Percentiles rank a stretch among this genome's conserved stretches.
Evolutionary conservation across 148 eudicot species (phyloP).

Genomic region (Chenopodium suecicum): DNA sequence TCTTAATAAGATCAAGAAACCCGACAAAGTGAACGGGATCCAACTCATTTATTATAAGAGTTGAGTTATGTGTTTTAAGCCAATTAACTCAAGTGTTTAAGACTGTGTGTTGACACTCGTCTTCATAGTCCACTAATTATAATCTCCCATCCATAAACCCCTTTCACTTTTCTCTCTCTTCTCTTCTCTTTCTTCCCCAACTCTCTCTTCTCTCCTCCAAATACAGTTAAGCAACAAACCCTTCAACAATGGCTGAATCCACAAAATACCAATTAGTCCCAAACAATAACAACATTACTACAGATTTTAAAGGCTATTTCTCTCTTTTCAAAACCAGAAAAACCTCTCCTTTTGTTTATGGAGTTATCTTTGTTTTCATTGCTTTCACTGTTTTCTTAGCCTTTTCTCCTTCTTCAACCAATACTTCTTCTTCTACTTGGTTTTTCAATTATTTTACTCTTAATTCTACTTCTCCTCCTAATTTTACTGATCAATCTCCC

Average conservation of each 20-base stretch:
- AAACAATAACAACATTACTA: slow-evolving; percentile 37
- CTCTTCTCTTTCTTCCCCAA: background rate
- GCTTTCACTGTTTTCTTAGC: slow-evolving; percentile 61
- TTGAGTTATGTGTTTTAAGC: too few species aligned
- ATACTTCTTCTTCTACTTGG: slow-evolving; percentile 63
- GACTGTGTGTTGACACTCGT: background rate
- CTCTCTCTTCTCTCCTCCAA: background rate
- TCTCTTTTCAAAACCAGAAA: slow-evolving; percentile 43
- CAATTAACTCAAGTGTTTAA: too few species aligned
- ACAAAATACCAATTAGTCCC: slow-evolving; percentile 56
- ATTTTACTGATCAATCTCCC: slow-evolving; percentile 25
- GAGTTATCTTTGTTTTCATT: slow-evolving; percentile 49
- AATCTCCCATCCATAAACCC: background rate
- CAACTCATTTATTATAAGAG: too few species aligned
- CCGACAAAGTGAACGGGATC: too few species aligned
- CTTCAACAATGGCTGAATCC: slow-evolving; percentile 43
- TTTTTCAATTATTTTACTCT: slow-evolving; percentile 47
- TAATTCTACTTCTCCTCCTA: slow-evolving; percentile 44
- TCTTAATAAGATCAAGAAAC: too few species aligned
- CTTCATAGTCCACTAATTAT: background rate
- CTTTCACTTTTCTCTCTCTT: background rate
- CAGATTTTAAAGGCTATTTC: slow-evolving; percentile 51
- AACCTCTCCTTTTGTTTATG: slow-evolving; percentile 44
- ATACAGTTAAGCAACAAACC: background rate
- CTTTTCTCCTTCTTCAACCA: slow-evolving; percentile 54